phyloP scores from a whole-genome alignment of 2,329 filamentous ascomycete species.

The Neocucurbitaria cava region DNA sequence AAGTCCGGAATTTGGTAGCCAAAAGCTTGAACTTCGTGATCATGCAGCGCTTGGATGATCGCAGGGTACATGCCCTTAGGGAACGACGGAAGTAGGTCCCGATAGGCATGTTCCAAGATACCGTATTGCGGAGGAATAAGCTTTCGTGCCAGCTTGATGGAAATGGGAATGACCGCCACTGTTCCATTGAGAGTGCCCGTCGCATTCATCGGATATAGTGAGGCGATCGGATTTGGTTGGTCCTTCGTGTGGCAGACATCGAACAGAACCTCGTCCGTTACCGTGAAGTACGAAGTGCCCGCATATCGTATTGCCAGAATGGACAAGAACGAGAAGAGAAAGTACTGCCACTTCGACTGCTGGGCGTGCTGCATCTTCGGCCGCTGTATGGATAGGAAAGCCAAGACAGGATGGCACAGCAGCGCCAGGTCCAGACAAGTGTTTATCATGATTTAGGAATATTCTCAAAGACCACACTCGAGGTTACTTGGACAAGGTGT shows the following conservation, averaged over 20 bases:
- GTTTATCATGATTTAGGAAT: slow-evolving; percentile 28
- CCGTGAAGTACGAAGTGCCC: slow-evolving; percentile 19
- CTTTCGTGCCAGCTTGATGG: slow-evolving; percentile 54
- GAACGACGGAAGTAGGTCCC: slow-evolving; percentile 57
- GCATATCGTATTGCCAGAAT: slow-evolving; percentile 36
- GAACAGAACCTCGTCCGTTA: neutral
- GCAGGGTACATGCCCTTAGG: slow-evolving; percentile 62
- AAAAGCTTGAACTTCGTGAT: slow-evolving; percentile 59
- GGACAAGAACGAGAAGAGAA: slow-evolving; percentile 34
- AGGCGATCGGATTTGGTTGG: slow-evolving; percentile 58
- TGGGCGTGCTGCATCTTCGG: slow-evolving; percentile 31
- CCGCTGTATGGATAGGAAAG: slow-evolving; percentile 36
- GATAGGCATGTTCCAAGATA: slow-evolving; percentile 60
- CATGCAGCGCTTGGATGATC: slow-evolving; percentile 57
- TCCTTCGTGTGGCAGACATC: slow-evolving; percentile 34
- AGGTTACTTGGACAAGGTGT: neutral
- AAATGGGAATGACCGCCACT: slow-evolving; percentile 60
- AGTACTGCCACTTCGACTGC: slow-evolving; percentile 34
- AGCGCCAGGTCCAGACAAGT: slow-evolving; percentile 41
- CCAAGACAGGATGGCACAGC: slow-evolving; percentile 40
- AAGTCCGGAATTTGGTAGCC: slow-evolving; percentile 57
- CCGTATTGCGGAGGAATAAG: slow-evolving; percentile 58
- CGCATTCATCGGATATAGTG: slow-evolving; percentile 55
- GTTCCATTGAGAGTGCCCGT: slow-evolving; percentile 64
- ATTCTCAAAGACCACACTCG: neutral